Conservation (phyloP, 257 asterid species). For the Przewalskia tangutica region DNA sequence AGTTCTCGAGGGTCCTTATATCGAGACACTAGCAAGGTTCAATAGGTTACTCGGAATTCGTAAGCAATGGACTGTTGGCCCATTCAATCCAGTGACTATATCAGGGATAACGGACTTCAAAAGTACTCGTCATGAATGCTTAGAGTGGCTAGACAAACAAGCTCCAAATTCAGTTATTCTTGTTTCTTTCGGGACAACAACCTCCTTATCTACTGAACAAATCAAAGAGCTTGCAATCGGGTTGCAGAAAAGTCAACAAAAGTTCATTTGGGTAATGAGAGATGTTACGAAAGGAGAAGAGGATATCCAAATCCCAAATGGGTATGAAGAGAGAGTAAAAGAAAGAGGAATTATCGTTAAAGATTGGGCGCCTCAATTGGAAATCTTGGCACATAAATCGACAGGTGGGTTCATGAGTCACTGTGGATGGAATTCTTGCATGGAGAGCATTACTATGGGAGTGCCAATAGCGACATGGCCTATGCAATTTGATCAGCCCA, state of each 20-base stretch:
- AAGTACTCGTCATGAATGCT: not conserved
- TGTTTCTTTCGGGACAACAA: not conserved
- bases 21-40: not conserved
- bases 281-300: not conserved
- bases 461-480: not conserved
- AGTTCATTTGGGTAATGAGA: not conserved
- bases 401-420: not conserved
- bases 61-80: not conserved
- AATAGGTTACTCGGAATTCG: not conserved
- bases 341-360: not conserved
- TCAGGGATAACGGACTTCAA: not conserved
- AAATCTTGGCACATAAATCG: not conserved
- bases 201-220: not conserved
- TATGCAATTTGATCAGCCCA: not conserved
- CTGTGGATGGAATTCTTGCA: not conserved
- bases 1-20: not conserved
- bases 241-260: not conserved
- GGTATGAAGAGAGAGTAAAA: not conserved
- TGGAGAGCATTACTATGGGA: not conserved
- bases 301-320: not conserved
- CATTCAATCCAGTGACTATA: not conserved
- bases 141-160: conserved; percentile 2
- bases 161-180: not conserved
- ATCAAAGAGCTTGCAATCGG: not conserved
- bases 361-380: not conserved